phyloP scores from a whole-genome alignment of 805 yeast species.

The Danielozyma ontarioensis region DNA sequence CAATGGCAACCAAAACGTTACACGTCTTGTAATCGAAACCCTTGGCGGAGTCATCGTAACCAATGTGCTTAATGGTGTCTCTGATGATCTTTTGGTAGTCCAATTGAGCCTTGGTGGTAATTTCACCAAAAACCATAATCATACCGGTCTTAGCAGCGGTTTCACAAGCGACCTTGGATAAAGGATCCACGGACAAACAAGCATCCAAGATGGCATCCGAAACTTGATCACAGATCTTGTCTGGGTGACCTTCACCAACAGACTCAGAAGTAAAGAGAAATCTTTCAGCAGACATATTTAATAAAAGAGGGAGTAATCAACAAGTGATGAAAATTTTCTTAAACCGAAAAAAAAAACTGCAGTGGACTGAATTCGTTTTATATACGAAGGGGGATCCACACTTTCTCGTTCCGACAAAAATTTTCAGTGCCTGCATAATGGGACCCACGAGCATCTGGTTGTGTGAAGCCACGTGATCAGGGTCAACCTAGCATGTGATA shows the following conservation, averaged over 20 bases:
- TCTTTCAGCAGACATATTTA: slow-evolving; percentile 20
- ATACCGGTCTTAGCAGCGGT: slow-evolving; percentile 99
- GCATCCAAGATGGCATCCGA: slow-evolving; percentile 98
- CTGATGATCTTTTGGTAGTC: slow-evolving; percentile 97
- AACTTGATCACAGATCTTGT: slow-evolving; percentile 97
- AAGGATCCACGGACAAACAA: slow-evolving; percentile 90
- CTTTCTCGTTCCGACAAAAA: neutral
- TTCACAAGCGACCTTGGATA: slow-evolving; percentile 98
- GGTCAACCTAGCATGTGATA: neutral
- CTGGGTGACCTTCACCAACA: slow-evolving; percentile 94
- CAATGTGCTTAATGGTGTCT: slow-evolving; percentile 97
- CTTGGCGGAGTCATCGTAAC: slow-evolving; percentile 92
- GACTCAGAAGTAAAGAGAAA: slow-evolving; percentile 80
- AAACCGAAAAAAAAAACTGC: neutral
- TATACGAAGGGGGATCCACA: neutral
- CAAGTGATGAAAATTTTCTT: too few species aligned
- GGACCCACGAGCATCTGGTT: neutral
- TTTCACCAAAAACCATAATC: slow-evolving; percentile 99
- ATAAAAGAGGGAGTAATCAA: too few species aligned
- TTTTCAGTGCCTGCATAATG: neutral
- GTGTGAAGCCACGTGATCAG: neutral
- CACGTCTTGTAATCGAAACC: slow-evolving; percentile 99
- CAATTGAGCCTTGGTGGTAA: slow-evolving; percentile 91
- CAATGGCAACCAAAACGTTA: slow-evolving; percentile 97
- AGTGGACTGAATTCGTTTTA: neutral